Percentiles rank a stretch among this genome's conserved stretches.
These are phyloP conservation scores for Cytospora mali DNA, from an alignment of 2,329 filamentous ascomycete genomes.

Conservation along the genomic window DNA sequence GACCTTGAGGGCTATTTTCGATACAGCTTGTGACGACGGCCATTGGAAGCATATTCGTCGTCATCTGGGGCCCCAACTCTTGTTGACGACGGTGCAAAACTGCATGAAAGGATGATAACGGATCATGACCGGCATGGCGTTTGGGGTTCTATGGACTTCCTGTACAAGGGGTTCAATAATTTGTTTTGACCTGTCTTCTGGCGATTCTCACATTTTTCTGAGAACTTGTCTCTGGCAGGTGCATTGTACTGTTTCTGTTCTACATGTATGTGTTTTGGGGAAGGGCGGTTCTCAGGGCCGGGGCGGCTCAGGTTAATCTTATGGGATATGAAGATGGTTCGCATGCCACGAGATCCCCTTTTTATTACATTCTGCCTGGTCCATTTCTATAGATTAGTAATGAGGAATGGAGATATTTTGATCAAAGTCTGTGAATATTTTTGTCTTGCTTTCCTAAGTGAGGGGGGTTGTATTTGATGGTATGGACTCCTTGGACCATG, in stretches of 20 bases:
- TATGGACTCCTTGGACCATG: neutral
- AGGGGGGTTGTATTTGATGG: neutral
- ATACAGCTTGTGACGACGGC: neutral
- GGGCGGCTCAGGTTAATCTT: neutral
- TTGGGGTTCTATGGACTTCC: conserved; percentile 4
- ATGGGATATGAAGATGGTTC: conserved; percentile 15
- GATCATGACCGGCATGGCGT: conserved; percentile 28
- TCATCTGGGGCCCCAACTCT: conserved; percentile 3
- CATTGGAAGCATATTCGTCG: conserved; percentile 6
- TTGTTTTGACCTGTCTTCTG: conserved; percentile 2
- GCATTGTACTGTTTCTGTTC: conserved; percentile 7
- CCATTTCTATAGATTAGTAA: conserved; percentile 23
- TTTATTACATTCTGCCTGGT: conserved; percentile 17
- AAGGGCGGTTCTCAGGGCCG: neutral
- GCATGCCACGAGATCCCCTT: neutral
- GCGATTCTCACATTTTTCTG: neutral
- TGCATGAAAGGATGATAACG: conserved; percentile 26
- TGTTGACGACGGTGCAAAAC: conserved; percentile 6
- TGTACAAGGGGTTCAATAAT: conserved; percentile 10
- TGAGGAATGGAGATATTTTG: conserved; percentile 17
- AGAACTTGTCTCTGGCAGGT: neutral
- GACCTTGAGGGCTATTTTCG: neutral
- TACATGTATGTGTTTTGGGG: conserved; percentile 5
- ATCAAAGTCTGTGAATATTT: neutral
- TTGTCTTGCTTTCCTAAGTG: neutral